Evolutionary conservation across 257 asterid genomes (phyloP), one percentile per base, ranked within the genome.

Genomic region (Primulina eburnea): DNA sequence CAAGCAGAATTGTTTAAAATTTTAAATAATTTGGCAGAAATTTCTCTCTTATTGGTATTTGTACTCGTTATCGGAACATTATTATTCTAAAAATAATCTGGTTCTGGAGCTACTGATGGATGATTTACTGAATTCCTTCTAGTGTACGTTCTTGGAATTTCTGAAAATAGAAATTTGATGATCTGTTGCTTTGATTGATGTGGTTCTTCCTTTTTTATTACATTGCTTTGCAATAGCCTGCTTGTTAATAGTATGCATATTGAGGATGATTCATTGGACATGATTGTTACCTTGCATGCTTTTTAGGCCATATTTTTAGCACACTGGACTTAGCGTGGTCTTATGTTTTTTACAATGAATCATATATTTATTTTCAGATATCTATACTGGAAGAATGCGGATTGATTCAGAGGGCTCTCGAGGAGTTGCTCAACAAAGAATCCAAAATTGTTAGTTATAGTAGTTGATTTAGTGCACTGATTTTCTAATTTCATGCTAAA

Each of bases 301-400:
- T 28, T 70, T 33, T 12, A 35, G 56, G n/a, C n/a, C n/a, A n/a
- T n/a, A n/a, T n/a, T n/a, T n/a, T n/a, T n/a, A n/a, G n/a, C n/a
- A n/a, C n/a, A n/a, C n/a, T n/a, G n/a, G n/a, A n/a, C n/a, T n/a
- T n/a, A n/a, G n/a, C n/a, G n/a, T n/a, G n/a, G n/a, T n/a, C n/a
- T n/a, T n/a, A n/a, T n/a, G n/a, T n/a, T 58, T 56, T 59, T 68
- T 56, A 50, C 72, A 50, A n/a, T 69, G 60, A 65, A 63, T 38
- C 9, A 52, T 20, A 34, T 80, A 32, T 74, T 62, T 72, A 61
- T 69, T 75, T 81, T 47, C 86, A 94, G 99, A 78, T 94, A 65
- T 83, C 93, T 62, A 79, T 94, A 71, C 83, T 91, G 62, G 97
- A 94, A 81, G 99, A 91, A 71, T 86, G 95, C 83, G 97, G 95